phyloP scores from a whole-genome alignment of 148 eudicot genomes.

The Limonium bicolor region DNA sequence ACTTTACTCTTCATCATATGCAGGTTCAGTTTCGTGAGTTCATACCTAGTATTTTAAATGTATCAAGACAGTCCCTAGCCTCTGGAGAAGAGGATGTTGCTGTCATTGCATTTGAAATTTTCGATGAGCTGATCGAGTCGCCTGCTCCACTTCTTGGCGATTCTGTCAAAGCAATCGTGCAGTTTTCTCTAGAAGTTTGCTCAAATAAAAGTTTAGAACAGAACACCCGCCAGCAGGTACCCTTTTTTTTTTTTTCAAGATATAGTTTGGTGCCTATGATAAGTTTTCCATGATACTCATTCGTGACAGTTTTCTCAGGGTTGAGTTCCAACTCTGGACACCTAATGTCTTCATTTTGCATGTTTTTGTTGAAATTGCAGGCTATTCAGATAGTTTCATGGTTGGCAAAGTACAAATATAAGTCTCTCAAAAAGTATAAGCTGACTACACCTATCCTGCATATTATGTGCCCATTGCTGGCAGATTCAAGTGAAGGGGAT shows the following conservation, averaged over 20 bases:
- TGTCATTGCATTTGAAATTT: constrained; percentile 90
- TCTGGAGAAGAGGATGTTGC: constrained; percentile 96
- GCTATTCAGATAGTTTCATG: constrained; percentile 94
- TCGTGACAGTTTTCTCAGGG: not conserved
- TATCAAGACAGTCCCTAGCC: constrained; percentile 87
- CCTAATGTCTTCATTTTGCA: not conserved
- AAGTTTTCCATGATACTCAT: not conserved
- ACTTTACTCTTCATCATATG: no score
- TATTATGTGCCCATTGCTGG: constrained; percentile 79
- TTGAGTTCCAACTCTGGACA: not conserved
- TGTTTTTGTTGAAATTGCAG: constrained; percentile 20
- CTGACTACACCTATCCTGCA: constrained; percentile 70
- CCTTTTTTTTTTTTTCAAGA: not conserved
- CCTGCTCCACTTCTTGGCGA: constrained; percentile 99
- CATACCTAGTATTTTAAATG: constrained; percentile 89
- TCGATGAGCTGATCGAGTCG: constrained; percentile 96
- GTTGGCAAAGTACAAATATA: constrained; percentile 84
- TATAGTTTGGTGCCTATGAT: not conserved
- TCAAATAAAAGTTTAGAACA: constrained; percentile 62
- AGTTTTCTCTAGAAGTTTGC: constrained; percentile 94
- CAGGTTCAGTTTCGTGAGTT: constrained; percentile 86
- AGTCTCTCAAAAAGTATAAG: constrained; percentile 87
- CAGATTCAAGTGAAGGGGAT: constrained; percentile 56
- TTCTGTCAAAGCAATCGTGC: constrained; percentile 87
- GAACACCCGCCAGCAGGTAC: constrained; percentile 90